These are phyloP conservation scores for Paramyrothecium roridum DNA, from an alignment of 2,329 filamentous ascomycete genomes.

Conservation along the genomic window DNA sequence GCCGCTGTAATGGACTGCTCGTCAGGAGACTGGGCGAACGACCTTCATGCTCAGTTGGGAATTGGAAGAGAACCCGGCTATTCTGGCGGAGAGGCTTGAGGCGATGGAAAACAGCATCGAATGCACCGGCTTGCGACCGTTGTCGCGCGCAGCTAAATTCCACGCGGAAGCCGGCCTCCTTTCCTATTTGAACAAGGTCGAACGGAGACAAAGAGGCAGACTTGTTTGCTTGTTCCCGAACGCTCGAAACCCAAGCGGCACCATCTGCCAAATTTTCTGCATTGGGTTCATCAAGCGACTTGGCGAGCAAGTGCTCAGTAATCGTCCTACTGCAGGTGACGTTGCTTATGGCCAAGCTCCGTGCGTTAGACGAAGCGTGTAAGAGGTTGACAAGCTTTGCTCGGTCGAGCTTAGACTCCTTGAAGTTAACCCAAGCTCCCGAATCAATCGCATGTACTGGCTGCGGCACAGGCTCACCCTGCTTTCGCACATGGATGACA, in stretches of 20 bases:
- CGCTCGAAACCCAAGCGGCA: background rate
- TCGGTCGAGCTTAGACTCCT: constrained; percentile 2
- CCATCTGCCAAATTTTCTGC: background rate
- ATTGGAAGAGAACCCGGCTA: constrained; percentile 6
- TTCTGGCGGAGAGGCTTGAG: constrained; percentile 9
- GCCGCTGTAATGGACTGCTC: background rate
- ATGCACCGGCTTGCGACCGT: constrained; percentile 9
- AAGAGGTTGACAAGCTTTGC: constrained; percentile 3
- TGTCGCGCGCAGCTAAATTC: constrained; percentile 39
- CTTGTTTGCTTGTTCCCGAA: constrained; percentile 3
- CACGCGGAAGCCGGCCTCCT: constrained; percentile 38
- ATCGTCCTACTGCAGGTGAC: constrained; percentile 22
- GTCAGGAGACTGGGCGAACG: background rate
- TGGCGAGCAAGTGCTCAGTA: constrained; percentile 17
- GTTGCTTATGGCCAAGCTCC: constrained; percentile 7
- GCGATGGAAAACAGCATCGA: constrained; percentile 12
- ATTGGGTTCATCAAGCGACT: constrained; percentile 2
- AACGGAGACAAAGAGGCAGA: constrained; percentile 5
- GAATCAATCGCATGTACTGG: constrained; percentile 1
- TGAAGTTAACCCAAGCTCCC: constrained; percentile 8
- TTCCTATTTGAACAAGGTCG: constrained; percentile 13
- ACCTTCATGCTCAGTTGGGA: constrained; percentile 8
- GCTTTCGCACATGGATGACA: background rate
- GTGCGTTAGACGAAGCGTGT: background rate
- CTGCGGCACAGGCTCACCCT: background rate